Conservation (phyloP, 495 filamentous ascomycete genomes). For the Cryomyces antarcticus region DNA sequence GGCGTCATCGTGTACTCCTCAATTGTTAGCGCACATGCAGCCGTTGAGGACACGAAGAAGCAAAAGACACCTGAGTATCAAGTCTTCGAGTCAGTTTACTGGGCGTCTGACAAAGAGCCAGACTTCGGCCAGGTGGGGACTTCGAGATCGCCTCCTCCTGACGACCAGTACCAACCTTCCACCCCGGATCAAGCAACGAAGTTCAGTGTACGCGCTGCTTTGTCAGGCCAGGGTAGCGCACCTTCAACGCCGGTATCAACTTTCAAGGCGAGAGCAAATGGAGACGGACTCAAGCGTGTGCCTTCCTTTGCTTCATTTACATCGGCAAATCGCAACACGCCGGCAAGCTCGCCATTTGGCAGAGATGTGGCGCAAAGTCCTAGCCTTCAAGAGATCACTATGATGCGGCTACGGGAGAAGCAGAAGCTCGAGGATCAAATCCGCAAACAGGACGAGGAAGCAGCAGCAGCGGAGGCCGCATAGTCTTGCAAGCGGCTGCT, state of each 20-base stretch:
- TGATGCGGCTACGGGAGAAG: slow-evolving; percentile 38
- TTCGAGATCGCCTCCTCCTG: not conserved
- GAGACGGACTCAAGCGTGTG: slow-evolving; percentile 6
- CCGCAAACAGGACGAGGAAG: slow-evolving; percentile 18
- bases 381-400: slow-evolving; percentile 35
- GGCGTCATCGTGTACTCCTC: slow-evolving; percentile 37
- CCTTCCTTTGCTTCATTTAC: slow-evolving; percentile 31
- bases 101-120: slow-evolving; percentile 32
- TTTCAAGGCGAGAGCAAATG: not conserved
- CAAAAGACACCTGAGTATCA: slow-evolving; percentile 24
- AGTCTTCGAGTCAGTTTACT: slow-evolving; percentile 31
- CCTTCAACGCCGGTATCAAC: slow-evolving; percentile 2
- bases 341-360: slow-evolving; percentile 16
- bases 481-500: no score
- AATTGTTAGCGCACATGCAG: slow-evolving; percentile 38
- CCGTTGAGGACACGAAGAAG: slow-evolving; percentile 32
- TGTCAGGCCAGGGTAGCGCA: not conserved
- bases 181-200: slow-evolving; percentile 1
- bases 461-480: slow-evolving; percentile 8
- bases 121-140: slow-evolving; percentile 1
- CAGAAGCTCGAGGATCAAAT: slow-evolving; percentile 34
- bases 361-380: slow-evolving; percentile 21
- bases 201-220: not conserved
- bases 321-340: slow-evolving; percentile 15
- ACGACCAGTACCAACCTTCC: slow-evolving; percentile 6